phyloP scores from a whole-genome alignment of 768 basidiomycete genomes.

The Kwoniella sp. region DNA sequence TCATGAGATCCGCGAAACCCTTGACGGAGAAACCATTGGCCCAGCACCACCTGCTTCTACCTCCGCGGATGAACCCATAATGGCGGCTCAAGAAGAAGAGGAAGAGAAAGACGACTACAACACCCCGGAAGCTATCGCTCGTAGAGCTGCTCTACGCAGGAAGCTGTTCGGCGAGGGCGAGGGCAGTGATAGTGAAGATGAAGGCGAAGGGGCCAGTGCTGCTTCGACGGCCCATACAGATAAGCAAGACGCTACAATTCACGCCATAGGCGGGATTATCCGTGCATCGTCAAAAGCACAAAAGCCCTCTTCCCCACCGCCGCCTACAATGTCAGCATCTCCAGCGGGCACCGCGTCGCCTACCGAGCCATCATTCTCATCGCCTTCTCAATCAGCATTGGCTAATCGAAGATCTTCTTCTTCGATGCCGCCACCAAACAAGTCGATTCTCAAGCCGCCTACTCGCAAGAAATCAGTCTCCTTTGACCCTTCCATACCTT shows the following conservation, averaged over 20 bases:
- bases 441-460: conserved; percentile 43
- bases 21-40: conserved; percentile 34
- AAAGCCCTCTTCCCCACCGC: neutral
- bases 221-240: neutral
- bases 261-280: conserved; percentile 15
- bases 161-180: conserved; percentile 33
- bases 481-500: conserved; percentile 43
- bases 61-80: neutral
- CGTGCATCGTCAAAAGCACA: neutral
- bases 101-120: conserved; percentile 33
- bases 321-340: neutral
- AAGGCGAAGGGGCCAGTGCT: neutral
- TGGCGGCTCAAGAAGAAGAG: no score
- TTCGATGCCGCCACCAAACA: neutral
- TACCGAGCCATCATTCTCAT: neutral
- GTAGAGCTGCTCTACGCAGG: conserved; percentile 27
- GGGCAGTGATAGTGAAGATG: conserved; percentile 26
- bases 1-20: conserved; percentile 45
- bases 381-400: conserved; percentile 4
- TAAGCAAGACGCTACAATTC: neutral
- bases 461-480: conserved; percentile 46
- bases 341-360: neutral
- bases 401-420: conserved; percentile 15
- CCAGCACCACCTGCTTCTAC: conserved; percentile 20
- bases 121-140: conserved; percentile 31